phyloP scores from a whole-genome alignment of 371 early-diverging fungal genomes.

The Mucor saturninus region DNA sequence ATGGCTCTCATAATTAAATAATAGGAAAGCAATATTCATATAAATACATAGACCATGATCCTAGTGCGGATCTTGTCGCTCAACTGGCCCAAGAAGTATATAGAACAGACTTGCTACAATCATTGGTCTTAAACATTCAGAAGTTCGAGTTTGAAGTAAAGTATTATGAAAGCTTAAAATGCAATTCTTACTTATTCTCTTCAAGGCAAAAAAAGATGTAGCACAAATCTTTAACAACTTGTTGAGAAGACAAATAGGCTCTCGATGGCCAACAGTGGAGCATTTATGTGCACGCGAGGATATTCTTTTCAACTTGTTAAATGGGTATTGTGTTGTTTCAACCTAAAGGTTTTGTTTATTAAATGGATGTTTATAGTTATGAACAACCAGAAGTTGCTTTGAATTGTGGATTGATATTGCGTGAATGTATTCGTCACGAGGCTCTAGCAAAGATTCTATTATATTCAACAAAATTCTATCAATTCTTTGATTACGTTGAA shows the following conservation, averaged over 20 bases:
- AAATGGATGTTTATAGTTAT: conserved; percentile 62
- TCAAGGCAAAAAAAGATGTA: conserved; percentile 94
- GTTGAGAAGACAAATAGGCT: conserved; percentile 92
- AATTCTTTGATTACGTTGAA: conserved; percentile 94
- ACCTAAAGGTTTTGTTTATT: neutral
- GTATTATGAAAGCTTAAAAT: neutral
- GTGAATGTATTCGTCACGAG: conserved; percentile 96
- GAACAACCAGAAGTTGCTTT: conserved; percentile 94
- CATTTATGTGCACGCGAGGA: conserved; percentile 85
- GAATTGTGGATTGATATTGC: conserved; percentile 95
- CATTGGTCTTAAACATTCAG: conserved; percentile 83
- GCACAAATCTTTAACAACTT: conserved; percentile 96
- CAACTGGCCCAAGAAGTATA: conserved; percentile 95
- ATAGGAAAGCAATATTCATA: conserved; percentile 1
- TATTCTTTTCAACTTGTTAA: conserved; percentile 79
- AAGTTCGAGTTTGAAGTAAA: conserved; percentile 92
- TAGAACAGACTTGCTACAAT: conserved; percentile 84
- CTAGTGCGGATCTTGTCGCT: conserved; percentile 88
- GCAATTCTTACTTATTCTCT: neutral
- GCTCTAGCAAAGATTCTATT: conserved; percentile 84
- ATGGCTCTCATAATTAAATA: conserved; percentile 15
- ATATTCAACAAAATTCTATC: conserved; percentile 85
- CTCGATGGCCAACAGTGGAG: conserved; percentile 95
- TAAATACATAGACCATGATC: conserved; percentile 74
- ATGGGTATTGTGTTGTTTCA: conserved; percentile 65